Conservation (phyloP, 2,329 filamentous ascomycete genomes). For the Leptographium lundbergii region DNA sequence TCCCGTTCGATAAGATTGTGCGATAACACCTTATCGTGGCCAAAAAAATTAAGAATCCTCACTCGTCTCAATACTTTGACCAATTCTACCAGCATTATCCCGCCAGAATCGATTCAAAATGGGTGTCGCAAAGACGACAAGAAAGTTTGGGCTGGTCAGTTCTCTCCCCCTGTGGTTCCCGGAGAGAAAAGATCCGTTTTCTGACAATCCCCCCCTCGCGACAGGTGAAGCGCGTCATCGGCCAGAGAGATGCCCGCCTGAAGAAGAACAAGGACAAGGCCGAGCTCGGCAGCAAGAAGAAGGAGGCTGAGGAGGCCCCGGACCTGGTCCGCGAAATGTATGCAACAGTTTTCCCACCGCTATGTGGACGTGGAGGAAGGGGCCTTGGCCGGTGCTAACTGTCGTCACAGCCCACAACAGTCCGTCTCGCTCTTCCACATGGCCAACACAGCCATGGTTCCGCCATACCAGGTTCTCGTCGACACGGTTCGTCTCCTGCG, state of each 20-base stretch:
- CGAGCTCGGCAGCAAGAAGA: slow-evolving; percentile 32
- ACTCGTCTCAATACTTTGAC: not conserved
- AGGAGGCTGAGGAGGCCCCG: slow-evolving; percentile 19
- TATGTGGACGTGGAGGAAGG: not conserved
- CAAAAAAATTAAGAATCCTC: not conserved
- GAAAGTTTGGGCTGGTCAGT: slow-evolving; percentile 59
- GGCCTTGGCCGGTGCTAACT: not conserved
- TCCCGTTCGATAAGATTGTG: not conserved
- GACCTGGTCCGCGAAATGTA: slow-evolving; percentile 14
- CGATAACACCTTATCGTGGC: not conserved
- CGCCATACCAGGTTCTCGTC: slow-evolving; percentile 15
- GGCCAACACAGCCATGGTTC: slow-evolving; percentile 14
- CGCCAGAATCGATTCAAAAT: slow-evolving; percentile 32
- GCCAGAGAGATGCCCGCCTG: slow-evolving; percentile 65
- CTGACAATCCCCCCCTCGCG: slow-evolving; percentile 1
- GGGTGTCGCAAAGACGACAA: slow-evolving; percentile 80
- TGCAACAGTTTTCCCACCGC: not conserved
- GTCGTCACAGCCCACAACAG: slow-evolving; percentile 11
- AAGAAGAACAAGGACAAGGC: slow-evolving; percentile 65
- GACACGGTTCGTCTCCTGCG: slow-evolving; percentile 10
- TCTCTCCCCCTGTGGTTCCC: not conserved
- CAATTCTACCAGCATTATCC: not conserved
- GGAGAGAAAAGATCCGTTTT: not conserved
- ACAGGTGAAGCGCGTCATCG: slow-evolving; percentile 69
- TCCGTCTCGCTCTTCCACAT: slow-evolving; percentile 15